Evolutionary conservation across 1,139 yeast species (phyloP).

Genomic region (Kodamaea alishanica): DNA sequence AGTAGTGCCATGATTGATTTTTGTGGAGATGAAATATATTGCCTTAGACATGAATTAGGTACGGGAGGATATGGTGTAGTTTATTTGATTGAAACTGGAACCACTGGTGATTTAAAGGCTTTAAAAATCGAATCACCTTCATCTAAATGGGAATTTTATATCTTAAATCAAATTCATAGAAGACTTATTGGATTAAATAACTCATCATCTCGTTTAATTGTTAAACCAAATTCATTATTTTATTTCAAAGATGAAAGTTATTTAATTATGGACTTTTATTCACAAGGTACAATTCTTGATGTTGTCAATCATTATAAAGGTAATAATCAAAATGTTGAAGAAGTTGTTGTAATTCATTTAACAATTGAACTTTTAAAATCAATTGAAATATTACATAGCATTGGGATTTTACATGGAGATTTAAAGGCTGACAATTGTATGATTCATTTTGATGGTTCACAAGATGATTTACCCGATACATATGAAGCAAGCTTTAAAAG

Average conservation of each 20-base stretch:
- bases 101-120: constrained; percentile 54
- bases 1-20: constrained; percentile 44
- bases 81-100: constrained; percentile 64
- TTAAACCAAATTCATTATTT: constrained; percentile 52
- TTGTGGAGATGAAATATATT: constrained; percentile 50
- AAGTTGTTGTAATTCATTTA: constrained; percentile 59
- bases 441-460: constrained; percentile 48
- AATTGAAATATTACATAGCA: constrained; percentile 59
- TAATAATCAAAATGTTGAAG: constrained; percentile 46
- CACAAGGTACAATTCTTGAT: constrained; percentile 75
- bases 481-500: constrained; percentile 31
- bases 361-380: constrained; percentile 60
- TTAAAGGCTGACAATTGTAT: constrained; percentile 84
- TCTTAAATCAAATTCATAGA: constrained; percentile 53
- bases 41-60: constrained; percentile 63
- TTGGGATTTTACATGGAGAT: constrained; percentile 79
- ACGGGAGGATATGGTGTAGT: constrained; percentile 81
- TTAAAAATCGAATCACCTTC: constrained; percentile 72
- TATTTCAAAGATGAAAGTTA: constrained; percentile 71
- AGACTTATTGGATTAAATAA: constrained; percentile 21
- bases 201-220: constrained; percentile 29
- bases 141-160: constrained; percentile 79
- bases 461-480: constrained; percentile 18
- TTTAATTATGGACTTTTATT: constrained; percentile 61
- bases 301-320: constrained; percentile 51